Evolutionary conservation across 495 filamentous ascomycete genomes (phyloP), one percentile per base, ranked within the genome.

Genomic region (Penicillium salamii): DNA sequence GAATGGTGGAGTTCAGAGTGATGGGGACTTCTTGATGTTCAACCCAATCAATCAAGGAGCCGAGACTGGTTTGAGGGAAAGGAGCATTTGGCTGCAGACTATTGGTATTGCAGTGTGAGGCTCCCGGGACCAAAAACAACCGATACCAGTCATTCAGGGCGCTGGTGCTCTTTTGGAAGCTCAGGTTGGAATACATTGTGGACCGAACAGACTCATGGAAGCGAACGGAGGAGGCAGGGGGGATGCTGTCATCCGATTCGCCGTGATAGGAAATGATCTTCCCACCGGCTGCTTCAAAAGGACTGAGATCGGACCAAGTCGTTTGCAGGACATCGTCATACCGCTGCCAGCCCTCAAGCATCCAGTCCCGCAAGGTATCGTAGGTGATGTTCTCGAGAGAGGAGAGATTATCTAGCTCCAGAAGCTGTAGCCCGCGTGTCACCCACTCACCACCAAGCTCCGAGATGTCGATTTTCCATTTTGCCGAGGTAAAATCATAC

Each of bases 1-100:
- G 18, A 1, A 68, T 53, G 20, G 63, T 68, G 6, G 58, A 56
- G 49, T 71, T 69, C 14, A 74, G 50, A 20, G 55, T 65, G 2
- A 36, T 46, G 7, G 74, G 75, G 14, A 54, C 53, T 1, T 66
- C 45, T 9, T 67, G 71, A 1, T 73, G 66, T 49, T 78, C 76
- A 1, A 76, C 76, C 75, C 76, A 78, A 17, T 76, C 61, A 42
- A 78, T 78, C 35, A 77, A 45, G 7, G 54, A 57, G 3, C 19
- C 29, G 8, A 54, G 54, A 49, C 4, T 75, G 48, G 13, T 59
- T 26, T 68, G 58, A 0, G 72, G 73, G 51, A 62, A 78, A 0
- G 61, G 58, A 18, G 67, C 69, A 43, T 68, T 65, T 1, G 67
- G 65, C 46, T 69, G 66, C 5, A 59, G 41, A 2, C 37, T 13